Evolutionary conservation across 768 basidiomycete genomes (phyloP), one percentile per base, ranked within the genome.

Genomic region (Boletus coccyginus): DNA sequence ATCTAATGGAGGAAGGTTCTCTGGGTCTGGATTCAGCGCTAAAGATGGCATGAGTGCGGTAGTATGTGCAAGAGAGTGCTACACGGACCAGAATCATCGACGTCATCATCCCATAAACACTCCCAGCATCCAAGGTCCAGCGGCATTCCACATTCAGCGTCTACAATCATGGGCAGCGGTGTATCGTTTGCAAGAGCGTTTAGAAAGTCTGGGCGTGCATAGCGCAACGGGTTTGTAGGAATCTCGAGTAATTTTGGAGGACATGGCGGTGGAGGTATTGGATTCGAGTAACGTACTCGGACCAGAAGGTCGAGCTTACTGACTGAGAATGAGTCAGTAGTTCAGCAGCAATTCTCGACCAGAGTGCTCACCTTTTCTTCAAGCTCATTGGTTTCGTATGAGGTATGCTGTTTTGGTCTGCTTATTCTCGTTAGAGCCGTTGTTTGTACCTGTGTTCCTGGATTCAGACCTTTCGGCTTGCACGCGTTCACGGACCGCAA

Each of bases 111-210:
- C 92, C 90, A 94, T 17, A 96, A 74, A 36, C 83, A 88, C 52
- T 88, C 87, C 80, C 86, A 94, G 52, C 80, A 82, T 17, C 89
- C 88, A 46, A 96, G 75, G 69, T 98, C 92, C 27, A 99, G 73
- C 0, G 95, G 94, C 94, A 99, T 95, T 0, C 97, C 97, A 62
- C 88, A 88, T 70, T 99, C 97, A 1, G 92, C 92, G 63, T 99
- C 97, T 2, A 98, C 88, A 61, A 98, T 88, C 92, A 98, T 94
- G 0, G 97, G 96, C 19, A 97, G 70, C 0, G 90, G 88, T 12
- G 86, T 84, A 46, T 92, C 91, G 51, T 86, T 84, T 0, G 90
- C 88, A 38, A 97, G 75, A 7, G 86, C 81, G 58, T 90, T 83
- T 36, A 95, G 81, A 62, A 94, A 95, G 63, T 90, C 90, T 7